Base-by-base conservation (phyloP, 1,284 basidiomycete species). In the Phylloboletellus chloephorus region DNA sequence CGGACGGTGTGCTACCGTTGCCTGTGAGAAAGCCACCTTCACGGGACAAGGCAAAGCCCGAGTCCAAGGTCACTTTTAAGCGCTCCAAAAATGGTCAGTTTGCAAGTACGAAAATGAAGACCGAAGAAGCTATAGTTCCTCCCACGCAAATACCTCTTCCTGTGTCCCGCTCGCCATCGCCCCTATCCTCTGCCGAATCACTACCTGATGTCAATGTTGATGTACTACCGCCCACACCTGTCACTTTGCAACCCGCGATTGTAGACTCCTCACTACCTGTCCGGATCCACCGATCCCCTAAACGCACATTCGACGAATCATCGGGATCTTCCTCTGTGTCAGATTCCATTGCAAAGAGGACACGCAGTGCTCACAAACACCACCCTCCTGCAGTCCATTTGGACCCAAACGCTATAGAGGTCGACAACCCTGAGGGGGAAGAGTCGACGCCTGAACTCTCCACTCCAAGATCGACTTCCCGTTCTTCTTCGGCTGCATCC, bases 271-370 rank as follows among this genome's bases (percentile, higher is more conserved):
- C 50, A 55, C 50, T 50, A 53, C 53, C 46, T 52, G 48, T 54
- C 22, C 60, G 69, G 34, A 47, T 61, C 48, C 64, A 68, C 44
- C 60, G 61, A 31, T 79, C 77, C 9, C 82, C 82, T 19, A 85
- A 85, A 60, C 73, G 82, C 24, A 71, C 79, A 0, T 81, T 83
- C 51, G 79, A 82, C 50, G 78, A 82, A 49, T 74, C 76, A 0
- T 73, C 72, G 0, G 72, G 68, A 2, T 65, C 67, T 11, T 67
- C 68, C 4, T 68, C 68, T 4, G 53, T 69, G 39, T 71, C 70
- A 1, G 69, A 71, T 45, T 58, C 64, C 21, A 58, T 62, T 15
- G 65, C 68, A 3, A 73, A 75, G 54, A 66, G 73, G 24, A 66
- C 67, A 15, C 64, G 67, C 38, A 61, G 61, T 43, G 48, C 57